phyloP scores from a whole-genome alignment of 176 grass and related monocot genomes.

The Elymus sibiricus region DNA sequence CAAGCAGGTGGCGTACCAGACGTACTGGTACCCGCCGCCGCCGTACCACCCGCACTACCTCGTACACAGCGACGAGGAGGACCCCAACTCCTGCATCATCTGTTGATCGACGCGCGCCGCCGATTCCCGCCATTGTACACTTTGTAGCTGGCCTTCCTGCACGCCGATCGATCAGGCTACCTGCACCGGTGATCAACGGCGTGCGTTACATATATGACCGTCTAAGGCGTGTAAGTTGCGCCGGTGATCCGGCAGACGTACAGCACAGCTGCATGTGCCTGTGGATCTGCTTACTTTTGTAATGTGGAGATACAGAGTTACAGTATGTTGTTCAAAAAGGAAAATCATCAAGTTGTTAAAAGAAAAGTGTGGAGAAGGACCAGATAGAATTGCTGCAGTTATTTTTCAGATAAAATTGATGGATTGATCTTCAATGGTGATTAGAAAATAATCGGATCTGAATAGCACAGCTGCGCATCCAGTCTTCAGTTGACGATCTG shows the following conservation, averaged over 20 bases:
- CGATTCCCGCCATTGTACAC: neutral
- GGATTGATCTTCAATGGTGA: neutral
- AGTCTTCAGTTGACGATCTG: no score
- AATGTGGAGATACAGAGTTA: neutral
- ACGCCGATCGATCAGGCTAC: neutral
- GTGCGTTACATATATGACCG: neutral
- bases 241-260: neutral
- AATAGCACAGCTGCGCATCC: no score
- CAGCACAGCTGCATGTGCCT: no score
- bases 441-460: neutral
- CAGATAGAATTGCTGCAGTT: neutral
- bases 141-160: neutral
- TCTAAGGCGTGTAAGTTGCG: neutral
- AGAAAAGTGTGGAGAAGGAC: neutral
- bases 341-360: no score
- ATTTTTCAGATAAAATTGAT: neutral
- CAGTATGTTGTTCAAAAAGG: no score
- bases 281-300: neutral
- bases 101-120: conserved; percentile 25
- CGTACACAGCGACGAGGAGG: conserved; percentile 58
- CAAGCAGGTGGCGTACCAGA: neutral
- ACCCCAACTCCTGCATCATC: conserved; percentile 73
- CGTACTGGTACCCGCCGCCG: neutral
- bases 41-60: conserved; percentile 7
- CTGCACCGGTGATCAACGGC: neutral